phyloP scores from a whole-genome alignment of 805 yeast genomes.

The Teunomyces kruisii region DNA sequence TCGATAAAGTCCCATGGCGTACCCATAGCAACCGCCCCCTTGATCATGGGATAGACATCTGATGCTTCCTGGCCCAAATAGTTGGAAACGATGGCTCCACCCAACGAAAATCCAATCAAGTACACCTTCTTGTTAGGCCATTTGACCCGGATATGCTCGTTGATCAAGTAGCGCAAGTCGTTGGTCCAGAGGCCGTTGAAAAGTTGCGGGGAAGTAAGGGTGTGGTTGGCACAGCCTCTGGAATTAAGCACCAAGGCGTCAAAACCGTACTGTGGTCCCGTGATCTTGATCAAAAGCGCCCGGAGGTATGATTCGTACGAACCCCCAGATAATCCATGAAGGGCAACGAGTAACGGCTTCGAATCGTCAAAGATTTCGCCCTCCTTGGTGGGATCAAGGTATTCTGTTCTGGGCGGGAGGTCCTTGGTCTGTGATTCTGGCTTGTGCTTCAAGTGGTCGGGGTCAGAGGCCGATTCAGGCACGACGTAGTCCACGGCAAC shows the following conservation, averaged over 20 bases:
- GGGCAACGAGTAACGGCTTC: slow-evolving; percentile 59
- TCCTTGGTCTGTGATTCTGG: slow-evolving; percentile 52
- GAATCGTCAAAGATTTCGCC: slow-evolving; percentile 33
- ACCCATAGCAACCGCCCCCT: slow-evolving; percentile 60
- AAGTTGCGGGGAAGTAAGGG: slow-evolving; percentile 64
- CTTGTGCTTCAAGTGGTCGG: slow-evolving; percentile 25
- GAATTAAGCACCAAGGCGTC: slow-evolving; percentile 64
- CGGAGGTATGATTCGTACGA: slow-evolving; percentile 74
- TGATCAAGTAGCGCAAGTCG: slow-evolving; percentile 62
- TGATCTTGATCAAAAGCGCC: slow-evolving; percentile 47
- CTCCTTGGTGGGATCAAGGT: slow-evolving; percentile 48
- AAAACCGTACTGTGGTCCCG: slow-evolving; percentile 36
- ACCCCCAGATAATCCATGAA: slow-evolving; percentile 80
- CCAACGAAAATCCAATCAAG: slow-evolving; percentile 69
- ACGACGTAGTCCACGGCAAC: slow-evolving; percentile 52
- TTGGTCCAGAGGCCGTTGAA: slow-evolving; percentile 69
- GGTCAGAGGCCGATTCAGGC: slow-evolving; percentile 19
- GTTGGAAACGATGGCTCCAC: slow-evolving; percentile 65
- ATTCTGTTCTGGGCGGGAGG: slow-evolving; percentile 70
- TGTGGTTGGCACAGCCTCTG: slow-evolving; percentile 77
- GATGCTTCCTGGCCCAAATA: slow-evolving; percentile 64
- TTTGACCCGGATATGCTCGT: slow-evolving; percentile 45
- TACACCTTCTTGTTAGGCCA: slow-evolving; percentile 67
- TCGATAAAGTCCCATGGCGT: slow-evolving; percentile 74
- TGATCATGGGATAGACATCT: slow-evolving; percentile 48